Evolutionary conservation across 225 moss, liverwort and hornwort genomes (phyloP).

Genomic region (Ulota crispa): DNA sequence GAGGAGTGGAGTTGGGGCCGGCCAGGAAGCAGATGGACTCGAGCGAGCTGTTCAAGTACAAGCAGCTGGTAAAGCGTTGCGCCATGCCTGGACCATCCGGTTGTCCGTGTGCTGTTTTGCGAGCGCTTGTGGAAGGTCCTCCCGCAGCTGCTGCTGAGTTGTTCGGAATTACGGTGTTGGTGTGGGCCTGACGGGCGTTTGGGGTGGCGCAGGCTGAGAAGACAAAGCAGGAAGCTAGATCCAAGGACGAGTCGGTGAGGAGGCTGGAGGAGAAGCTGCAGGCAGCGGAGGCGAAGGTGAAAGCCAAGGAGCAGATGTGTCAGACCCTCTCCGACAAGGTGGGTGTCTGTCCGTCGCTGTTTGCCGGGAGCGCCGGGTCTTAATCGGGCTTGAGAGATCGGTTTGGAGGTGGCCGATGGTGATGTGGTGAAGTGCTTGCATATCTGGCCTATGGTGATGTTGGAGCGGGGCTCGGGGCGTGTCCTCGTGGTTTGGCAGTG

Average conservation of each 20-base stretch:
- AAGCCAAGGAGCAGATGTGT: constrained; percentile 80
- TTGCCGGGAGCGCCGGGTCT: not conserved
- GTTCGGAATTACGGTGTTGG: not conserved
- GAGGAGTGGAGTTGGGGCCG: constrained; percentile 94
- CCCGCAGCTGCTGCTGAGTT: not conserved
- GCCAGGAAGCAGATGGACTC: constrained; percentile 90
- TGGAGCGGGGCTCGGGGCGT: no score
- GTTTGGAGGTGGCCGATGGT: no score
- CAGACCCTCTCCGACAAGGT: constrained; percentile 79
- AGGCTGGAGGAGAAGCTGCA: constrained; percentile 75
- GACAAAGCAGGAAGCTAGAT: constrained; percentile 71
- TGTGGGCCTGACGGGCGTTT: not conserved
- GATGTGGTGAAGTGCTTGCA: no score
- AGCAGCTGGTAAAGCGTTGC: constrained; percentile 67
- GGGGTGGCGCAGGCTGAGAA: constrained; percentile 67
- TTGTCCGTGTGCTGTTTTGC: no score
- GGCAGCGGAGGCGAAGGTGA: constrained; percentile 68
- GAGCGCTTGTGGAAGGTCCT: no score
- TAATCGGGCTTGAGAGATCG: not conserved
- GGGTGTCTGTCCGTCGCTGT: not conserved
- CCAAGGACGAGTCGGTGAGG: constrained; percentile 75
- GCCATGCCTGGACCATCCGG: not conserved
- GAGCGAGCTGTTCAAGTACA: constrained; percentile 91
- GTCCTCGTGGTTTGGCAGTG: not conserved
- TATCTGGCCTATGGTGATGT: not conserved